Evolutionary conservation across 2,329 filamentous ascomycete species (phyloP).

Genomic region (Aureobasidium subglaciale): DNA sequence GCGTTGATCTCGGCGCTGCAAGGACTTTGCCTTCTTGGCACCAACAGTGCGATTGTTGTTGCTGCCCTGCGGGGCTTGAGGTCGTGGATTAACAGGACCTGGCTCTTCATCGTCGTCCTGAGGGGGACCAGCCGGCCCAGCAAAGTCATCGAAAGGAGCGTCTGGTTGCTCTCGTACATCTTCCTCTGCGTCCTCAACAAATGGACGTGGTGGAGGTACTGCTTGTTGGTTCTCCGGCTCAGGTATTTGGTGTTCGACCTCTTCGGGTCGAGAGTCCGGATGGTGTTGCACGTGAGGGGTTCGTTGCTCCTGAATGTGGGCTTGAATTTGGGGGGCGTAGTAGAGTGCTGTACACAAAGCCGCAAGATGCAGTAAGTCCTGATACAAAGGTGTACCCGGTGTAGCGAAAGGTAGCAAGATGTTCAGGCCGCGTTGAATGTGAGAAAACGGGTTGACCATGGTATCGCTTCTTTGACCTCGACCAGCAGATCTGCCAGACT

Average conservation of each 20-base stretch:
- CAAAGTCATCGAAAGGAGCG: background rate
- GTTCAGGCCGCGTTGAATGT: constrained; percentile 28
- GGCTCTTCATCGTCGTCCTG: constrained; percentile 20
- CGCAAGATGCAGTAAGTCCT: constrained; percentile 41
- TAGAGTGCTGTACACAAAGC: constrained; percentile 40
- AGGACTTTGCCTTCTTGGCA: constrained; percentile 43
- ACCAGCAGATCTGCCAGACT: background rate
- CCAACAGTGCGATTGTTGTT: constrained; percentile 30
- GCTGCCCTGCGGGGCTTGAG: constrained; percentile 11
- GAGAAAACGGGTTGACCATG: background rate
- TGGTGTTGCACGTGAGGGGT: background rate
- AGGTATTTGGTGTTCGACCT: background rate
- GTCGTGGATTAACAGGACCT: constrained; percentile 29
- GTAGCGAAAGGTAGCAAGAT: constrained; percentile 42
- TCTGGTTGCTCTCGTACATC: constrained; percentile 12
- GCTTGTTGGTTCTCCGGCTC: background rate
- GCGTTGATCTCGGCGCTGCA: constrained; percentile 38
- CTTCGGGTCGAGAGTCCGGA: constrained; percentile 11
- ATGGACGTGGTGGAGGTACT: background rate
- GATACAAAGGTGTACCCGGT: constrained; percentile 38
- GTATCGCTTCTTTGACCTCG: background rate
- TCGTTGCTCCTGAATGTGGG: constrained; percentile 24
- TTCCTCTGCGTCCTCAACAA: constrained; percentile 14
- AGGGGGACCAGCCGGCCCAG: background rate
- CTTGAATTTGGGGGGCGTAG: constrained; percentile 40